Conservation (phyloP, 192 early-diverging fungal species). For the Rhizophlyctis rosea region DNA sequence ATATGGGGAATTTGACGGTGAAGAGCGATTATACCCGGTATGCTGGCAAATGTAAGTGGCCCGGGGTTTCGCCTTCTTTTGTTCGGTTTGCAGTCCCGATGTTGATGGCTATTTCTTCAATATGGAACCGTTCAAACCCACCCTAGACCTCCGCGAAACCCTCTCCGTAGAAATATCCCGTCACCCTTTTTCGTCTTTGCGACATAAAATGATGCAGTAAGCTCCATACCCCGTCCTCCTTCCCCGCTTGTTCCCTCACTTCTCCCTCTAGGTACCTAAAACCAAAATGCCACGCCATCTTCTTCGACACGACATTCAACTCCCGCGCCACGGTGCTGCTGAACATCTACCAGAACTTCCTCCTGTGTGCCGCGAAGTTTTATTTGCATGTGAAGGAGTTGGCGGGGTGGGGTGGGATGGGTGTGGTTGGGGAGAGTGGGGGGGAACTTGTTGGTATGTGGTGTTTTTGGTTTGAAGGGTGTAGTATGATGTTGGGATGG, state of each 20-base stretch:
- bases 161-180: conserved; percentile 47
- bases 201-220: conserved; percentile 50
- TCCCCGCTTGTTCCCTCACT: conserved; percentile 8
- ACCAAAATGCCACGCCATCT: conserved; percentile 60
- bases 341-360: conserved; percentile 77
- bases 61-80: neutral
- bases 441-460: neutral
- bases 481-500: neutral
- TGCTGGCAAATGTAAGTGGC: conserved; percentile 19
- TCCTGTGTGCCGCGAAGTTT: conserved; percentile 68
- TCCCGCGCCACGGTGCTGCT: conserved; percentile 56
- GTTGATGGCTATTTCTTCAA: neutral
- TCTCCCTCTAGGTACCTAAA: conserved; percentile 49
- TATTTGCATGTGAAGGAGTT: conserved; percentile 19
- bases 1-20: conserved; percentile 64
- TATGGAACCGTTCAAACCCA: too few species aligned
- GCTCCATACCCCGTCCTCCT: neutral
- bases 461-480: neutral
- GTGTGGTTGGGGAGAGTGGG: neutral
- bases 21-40: conserved; percentile 67
- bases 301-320: conserved; percentile 63
- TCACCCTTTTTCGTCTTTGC: conserved; percentile 37
- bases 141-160: conserved; percentile 39
- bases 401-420: neutral
- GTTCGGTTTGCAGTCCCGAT: neutral